Evolutionary conservation across 176 grass and related monocot genomes (phyloP).

Genomic region (Juncus inflexus): DNA sequence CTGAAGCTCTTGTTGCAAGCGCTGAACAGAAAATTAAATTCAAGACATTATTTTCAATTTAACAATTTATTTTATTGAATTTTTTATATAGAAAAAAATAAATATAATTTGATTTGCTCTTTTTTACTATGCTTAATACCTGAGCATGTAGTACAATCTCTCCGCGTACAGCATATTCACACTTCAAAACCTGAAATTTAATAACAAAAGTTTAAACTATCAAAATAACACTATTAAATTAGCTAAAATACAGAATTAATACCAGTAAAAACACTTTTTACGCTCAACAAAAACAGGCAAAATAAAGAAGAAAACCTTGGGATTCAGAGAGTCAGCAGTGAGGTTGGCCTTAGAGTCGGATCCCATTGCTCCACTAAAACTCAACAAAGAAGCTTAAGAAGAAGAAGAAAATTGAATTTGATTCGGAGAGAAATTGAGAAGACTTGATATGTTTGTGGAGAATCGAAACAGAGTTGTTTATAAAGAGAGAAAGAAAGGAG

Average conservation of each 20-base stretch:
- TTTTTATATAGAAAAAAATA: slow-evolving; percentile 9
- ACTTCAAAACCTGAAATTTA: slow-evolving; percentile 66
- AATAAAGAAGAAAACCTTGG: slow-evolving; percentile 25
- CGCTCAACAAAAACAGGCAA: neutral
- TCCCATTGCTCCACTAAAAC: neutral
- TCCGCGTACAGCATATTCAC: slow-evolving; percentile 92
- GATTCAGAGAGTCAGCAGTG: slow-evolving; percentile 34
- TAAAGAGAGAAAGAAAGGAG: neutral
- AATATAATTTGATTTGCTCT: neutral
- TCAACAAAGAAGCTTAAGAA: too few species aligned
- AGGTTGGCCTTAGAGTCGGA: slow-evolving; percentile 12
- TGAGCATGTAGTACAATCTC: slow-evolving; percentile 91
- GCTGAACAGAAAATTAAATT: slow-evolving; percentile 46
- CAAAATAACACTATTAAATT: neutral
- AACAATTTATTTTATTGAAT: slow-evolving; percentile 12
- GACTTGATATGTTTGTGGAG: neutral
- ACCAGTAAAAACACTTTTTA: slow-evolving; percentile 4
- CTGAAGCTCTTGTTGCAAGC: slow-evolving; percentile 70
- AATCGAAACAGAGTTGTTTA: neutral
- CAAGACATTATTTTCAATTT: slow-evolving; percentile 11
- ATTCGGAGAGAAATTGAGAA: neutral
- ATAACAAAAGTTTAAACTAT: neutral
- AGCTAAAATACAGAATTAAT: neutral
- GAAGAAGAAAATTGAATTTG: neutral
- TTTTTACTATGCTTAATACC: slow-evolving; percentile 33